Evolutionary conservation across 2,329 filamentous ascomycete genomes (phyloP).

Genomic region (Colletotrichum sp.): DNA sequence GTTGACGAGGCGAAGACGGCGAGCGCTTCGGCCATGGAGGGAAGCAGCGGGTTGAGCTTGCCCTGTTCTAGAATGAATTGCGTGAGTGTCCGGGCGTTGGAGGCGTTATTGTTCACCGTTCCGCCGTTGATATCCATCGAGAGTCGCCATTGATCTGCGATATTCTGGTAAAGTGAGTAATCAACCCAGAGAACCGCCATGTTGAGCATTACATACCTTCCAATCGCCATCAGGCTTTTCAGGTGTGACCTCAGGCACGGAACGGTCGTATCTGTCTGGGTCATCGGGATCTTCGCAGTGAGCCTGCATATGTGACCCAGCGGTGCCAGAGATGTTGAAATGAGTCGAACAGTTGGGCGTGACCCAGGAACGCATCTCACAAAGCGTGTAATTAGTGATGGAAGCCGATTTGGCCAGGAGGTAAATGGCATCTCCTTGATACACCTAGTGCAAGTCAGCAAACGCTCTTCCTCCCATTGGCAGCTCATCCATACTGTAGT

Average conservation of each 20-base stretch:
- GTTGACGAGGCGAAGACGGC: conserved; percentile 74
- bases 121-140: conserved; percentile 64
- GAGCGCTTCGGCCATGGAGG: conserved; percentile 76
- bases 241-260: conserved; percentile 35
- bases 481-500: conserved; percentile 10
- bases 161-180: conserved; percentile 34
- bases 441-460: conserved; percentile 34
- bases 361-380: conserved; percentile 67
- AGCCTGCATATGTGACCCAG: conserved; percentile 64
- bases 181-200: not conserved
- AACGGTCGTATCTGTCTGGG: conserved; percentile 58
- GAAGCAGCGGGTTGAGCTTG: conserved; percentile 54
- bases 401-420: conserved; percentile 59
- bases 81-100: conserved; percentile 63
- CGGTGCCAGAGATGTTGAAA: conserved; percentile 60
- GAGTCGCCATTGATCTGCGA: conserved; percentile 59
- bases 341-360: conserved; percentile 71
- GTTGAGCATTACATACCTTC: conserved; percentile 36
- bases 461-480: no score
- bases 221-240: conserved; percentile 51
- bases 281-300: conserved; percentile 65
- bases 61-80: conserved; percentile 52
- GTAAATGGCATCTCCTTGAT: conserved; percentile 62
- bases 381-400: conserved; percentile 66
- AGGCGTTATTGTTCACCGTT: conserved; percentile 58